Percentiles rank a stretch among this genome's conserved stretches.
These are phyloP conservation scores for Aureobasidium sp. DNA, from an alignment of 2,329 filamentous ascomycete species.

Conservation along the genomic window DNA sequence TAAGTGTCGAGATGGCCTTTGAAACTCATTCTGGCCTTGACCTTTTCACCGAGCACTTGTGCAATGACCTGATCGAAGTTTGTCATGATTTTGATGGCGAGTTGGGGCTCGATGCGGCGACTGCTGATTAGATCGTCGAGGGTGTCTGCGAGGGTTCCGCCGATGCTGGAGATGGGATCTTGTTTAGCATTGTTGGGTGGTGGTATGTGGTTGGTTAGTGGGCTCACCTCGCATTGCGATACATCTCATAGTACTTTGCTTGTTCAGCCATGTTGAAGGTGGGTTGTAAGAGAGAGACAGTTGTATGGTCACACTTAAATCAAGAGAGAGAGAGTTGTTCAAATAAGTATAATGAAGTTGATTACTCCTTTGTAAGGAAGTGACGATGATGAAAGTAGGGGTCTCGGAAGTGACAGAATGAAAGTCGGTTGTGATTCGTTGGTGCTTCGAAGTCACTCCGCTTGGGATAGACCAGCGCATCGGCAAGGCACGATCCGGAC, in stretches of 20 bases:
- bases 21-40: conserved; percentile 67
- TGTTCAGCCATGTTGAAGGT: conserved; percentile 37
- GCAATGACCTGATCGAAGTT: conserved; percentile 94
- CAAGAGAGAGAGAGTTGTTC: too few species aligned
- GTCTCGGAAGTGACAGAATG: not conserved
- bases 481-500: not conserved
- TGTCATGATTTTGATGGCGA: conserved; percentile 95
- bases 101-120: conserved; percentile 90
- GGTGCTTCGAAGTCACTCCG: not conserved
- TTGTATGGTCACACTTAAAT: too few species aligned
- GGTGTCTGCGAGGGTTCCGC: conserved; percentile 85
- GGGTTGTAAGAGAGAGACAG: not conserved
- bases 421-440: not conserved
- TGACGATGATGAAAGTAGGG: too few species aligned
- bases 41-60: conserved; percentile 82
- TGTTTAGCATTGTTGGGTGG: conserved; percentile 12
- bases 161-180: conserved; percentile 58
- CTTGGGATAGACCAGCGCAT: not conserved
- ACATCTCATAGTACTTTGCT: conserved; percentile 77
- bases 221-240: conserved; percentile 91
- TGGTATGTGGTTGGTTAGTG: conserved; percentile 18
- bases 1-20: conserved; percentile 88
- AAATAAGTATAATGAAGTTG: too few species aligned
- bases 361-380: too few species aligned
- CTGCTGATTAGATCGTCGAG: conserved; percentile 95